Conservation (phyloP, 2,329 filamentous ascomycete genomes). For the Colletotrichum ledebouriae region DNA sequence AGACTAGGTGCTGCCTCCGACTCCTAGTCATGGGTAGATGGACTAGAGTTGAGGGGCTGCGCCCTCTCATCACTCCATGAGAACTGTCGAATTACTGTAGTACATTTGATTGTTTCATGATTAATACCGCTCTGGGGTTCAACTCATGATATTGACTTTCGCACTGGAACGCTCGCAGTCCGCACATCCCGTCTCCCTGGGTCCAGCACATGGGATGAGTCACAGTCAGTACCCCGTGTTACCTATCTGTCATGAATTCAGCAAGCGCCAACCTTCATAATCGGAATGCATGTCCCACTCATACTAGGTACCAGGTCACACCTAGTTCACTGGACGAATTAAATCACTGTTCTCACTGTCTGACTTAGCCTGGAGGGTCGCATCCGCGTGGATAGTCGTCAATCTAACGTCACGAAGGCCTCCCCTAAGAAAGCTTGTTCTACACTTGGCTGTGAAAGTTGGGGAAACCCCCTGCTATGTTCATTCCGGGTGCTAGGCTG, state of each 20-base stretch:
- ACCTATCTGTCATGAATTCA: neutral
- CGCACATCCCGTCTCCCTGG: neutral
- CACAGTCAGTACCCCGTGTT: neutral
- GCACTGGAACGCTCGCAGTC: constrained; percentile 21
- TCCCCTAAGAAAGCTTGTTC: too few relatives aligned
- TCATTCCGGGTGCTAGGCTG: neutral
- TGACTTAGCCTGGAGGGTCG: neutral
- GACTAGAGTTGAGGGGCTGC: constrained; percentile 14
- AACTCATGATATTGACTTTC: constrained; percentile 28
- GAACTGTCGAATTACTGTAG: neutral
- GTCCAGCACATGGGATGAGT: neutral
- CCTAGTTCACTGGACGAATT: neutral
- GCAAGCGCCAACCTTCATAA: neutral
- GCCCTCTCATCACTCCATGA: neutral
- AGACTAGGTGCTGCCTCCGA: neutral
- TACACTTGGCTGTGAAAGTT: too few relatives aligned
- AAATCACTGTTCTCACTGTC: neutral
- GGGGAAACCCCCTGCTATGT: neutral
- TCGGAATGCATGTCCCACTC: neutral
- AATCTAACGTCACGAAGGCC: too few relatives aligned
- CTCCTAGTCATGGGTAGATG: constrained; percentile 19
- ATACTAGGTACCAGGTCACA: neutral
- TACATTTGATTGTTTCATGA: constrained; percentile 14
- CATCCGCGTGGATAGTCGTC: constrained; percentile 1
- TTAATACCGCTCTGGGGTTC: constrained; percentile 8